These are phyloP conservation scores for Cicer bijugum DNA, from an alignment of 306 rosid species.

Conservation along the genomic window DNA sequence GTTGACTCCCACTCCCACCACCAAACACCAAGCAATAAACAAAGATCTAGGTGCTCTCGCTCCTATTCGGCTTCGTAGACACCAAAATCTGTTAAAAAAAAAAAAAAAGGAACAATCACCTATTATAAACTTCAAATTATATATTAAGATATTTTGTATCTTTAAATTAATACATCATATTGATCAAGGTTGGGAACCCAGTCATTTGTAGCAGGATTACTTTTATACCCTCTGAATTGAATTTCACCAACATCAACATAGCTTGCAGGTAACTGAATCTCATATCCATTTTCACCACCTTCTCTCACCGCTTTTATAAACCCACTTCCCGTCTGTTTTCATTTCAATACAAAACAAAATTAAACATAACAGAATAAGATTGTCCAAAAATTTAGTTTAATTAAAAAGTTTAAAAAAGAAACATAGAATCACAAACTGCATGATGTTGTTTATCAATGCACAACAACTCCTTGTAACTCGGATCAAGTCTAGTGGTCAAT, in stretches of 20 bases:
- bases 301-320: slow-evolving; percentile 58
- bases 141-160: too few relatives aligned
- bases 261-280: slow-evolving; percentile 33
- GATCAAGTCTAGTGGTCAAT: too few relatives aligned
- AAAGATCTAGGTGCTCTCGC: slow-evolving; percentile 30
- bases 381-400: too few relatives aligned
- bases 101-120: too few relatives aligned
- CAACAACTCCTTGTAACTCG: slow-evolving; percentile 59
- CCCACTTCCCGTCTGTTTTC: slow-evolving; percentile 72
- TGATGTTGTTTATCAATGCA: slow-evolving; percentile 73
- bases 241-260: slow-evolving; percentile 38
- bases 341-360: slow-evolving; percentile 14
- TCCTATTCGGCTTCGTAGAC: slow-evolving; percentile 29
- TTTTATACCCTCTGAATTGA: slow-evolving; percentile 42
- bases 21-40: background rate
- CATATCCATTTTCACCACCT: slow-evolving; percentile 43
- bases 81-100: background rate
- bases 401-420: background rate
- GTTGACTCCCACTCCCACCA: background rate
- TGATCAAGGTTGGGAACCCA: slow-evolving; percentile 66
- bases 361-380: background rate
- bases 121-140: too few relatives aligned
- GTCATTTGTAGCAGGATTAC: slow-evolving; percentile 88
- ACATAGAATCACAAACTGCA: slow-evolving; percentile 46
- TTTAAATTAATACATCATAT: too few relatives aligned